Conservation (phyloP, 352 stramenopile species). For the Hyphochytrium catenoides region DNA sequence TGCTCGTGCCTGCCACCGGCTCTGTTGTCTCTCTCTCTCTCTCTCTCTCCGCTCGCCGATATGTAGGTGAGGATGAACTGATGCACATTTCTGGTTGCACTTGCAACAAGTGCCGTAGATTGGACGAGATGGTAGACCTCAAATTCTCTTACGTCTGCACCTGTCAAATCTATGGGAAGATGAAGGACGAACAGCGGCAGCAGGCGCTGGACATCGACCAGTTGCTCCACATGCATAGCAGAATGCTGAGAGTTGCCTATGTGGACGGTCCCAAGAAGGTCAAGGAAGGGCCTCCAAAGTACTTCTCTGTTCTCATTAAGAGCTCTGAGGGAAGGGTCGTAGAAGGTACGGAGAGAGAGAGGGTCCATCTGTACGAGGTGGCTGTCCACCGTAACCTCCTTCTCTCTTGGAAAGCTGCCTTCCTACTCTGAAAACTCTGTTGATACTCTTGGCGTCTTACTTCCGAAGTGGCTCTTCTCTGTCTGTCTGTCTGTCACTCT, state of each 20-base stretch:
- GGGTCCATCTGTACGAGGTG: too few species aligned
- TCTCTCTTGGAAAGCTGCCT: too few species aligned
- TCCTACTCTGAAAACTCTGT: too few species aligned
- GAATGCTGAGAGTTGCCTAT: conserved; percentile 2
- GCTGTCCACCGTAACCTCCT: too few species aligned
- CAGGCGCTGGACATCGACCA: conserved; percentile 6
- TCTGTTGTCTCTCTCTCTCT: too few species aligned
- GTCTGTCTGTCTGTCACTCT: too few species aligned
- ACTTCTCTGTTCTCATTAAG: conserved; percentile 5
- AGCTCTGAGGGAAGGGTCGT: conserved; percentile 2
- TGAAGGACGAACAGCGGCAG: conserved; percentile 6
- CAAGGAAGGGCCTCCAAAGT: conserved; percentile 6
- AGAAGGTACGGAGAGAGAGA: too few species aligned
- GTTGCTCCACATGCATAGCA: conserved; percentile 2
- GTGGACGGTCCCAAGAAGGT: conserved; percentile 6
- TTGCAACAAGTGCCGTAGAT: conserved; percentile 2
- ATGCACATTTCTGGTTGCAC: conserved; percentile 5
- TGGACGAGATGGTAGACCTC: conserved; percentile 6
- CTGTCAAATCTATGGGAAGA: conserved; percentile 4
- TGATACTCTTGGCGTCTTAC: too few species aligned
- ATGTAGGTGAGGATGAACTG: conserved; percentile 4
- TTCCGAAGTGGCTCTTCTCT: too few species aligned
- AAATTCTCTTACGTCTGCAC: conserved; percentile 6
- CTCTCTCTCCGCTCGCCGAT: too few species aligned
- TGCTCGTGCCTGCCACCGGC: too few species aligned